These are phyloP conservation scores for Colletotrichum sp. DNA, from an alignment of 2,329 filamentous ascomycete species.

Conservation along the genomic window DNA sequence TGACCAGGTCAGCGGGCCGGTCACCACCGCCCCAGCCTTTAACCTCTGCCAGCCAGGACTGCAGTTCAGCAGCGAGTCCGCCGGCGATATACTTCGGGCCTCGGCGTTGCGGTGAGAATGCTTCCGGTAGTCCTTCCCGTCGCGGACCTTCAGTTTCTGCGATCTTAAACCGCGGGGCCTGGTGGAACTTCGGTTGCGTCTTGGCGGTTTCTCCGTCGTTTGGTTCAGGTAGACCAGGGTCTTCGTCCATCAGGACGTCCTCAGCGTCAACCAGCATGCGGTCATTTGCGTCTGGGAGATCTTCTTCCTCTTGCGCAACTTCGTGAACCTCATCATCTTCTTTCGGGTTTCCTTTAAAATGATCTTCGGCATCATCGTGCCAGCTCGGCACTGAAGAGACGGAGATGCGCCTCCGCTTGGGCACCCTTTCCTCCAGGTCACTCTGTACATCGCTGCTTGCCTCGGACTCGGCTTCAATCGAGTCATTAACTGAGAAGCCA, in stretches of 20 bases:
- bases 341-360: not conserved
- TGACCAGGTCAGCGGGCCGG: conserved; percentile 10
- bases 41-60: conserved; percentile 46
- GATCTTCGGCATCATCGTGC: not conserved
- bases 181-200: conserved; percentile 42
- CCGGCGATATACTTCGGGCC: conserved; percentile 39
- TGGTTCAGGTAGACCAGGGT: not conserved
- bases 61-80: conserved; percentile 43
- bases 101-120: conserved; percentile 39
- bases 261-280: not conserved
- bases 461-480: conserved; percentile 25
- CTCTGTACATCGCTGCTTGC: conserved; percentile 1
- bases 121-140: conserved; percentile 28
- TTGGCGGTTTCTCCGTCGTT: not conserved
- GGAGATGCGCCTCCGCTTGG: conserved; percentile 21
- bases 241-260: conserved; percentile 18
- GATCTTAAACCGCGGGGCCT: conserved; percentile 44
- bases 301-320: not conserved
- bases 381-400: conserved; percentile 20
- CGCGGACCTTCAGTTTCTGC: conserved; percentile 25
- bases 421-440: not conserved
- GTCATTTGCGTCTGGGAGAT: not conserved
- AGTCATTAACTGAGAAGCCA: not conserved
- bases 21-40: conserved; percentile 33
- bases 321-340: not conserved